Base-by-base conservation (phyloP, 768 basidiomycete species). In the Rhodocollybia butyracea region DNA sequence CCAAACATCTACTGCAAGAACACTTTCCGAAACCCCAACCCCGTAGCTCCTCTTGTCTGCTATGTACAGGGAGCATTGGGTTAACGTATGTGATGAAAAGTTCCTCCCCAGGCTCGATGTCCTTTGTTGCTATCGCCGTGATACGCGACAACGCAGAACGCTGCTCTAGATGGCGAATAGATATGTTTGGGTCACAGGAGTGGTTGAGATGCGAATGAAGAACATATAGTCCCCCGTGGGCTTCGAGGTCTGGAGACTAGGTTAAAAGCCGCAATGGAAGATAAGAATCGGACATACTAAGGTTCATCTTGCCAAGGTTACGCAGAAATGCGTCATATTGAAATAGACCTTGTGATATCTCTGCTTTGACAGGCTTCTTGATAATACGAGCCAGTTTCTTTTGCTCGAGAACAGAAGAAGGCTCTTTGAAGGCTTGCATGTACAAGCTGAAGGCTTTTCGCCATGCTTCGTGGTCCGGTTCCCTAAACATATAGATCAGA, bases 121-220 rank as follows among this genome's bases (percentile, higher is more conserved):
- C 74, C 10, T 73, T 67, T 54, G 78, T 81, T 4, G 93, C 88
- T n/a, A 90, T 67, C 24, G 92, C 65, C 0, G 88, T 85, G 65
- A 96, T 88, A 34, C 90, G 82, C 6, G 86, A 76, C 52, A 91
- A 84, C 1, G 86, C 79, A 2, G 75, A 82, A 47, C 81, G 82
- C 59, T 77, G 79, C 66, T 90, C 86, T 55, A 91, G 70, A 65
- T 92, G 92, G 2, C 88, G 84, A 15, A 89, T 84, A 17, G 90
- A 88, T 46, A 86, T 61, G 67, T 92, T 95, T 0, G 94, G 91
- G 17, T 73, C 68, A 68, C 94, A 97, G 6, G 80, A 80, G 67
- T 97, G 94, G 68, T 96, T 97, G 29, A 95, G 68, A 61, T 94
- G 90, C 2, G 92, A 88, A 66, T 95, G 92, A 4, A 94, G 78